Conservation (phyloP, 352 stramenopile species). For the Globisporangium nunn region DNA sequence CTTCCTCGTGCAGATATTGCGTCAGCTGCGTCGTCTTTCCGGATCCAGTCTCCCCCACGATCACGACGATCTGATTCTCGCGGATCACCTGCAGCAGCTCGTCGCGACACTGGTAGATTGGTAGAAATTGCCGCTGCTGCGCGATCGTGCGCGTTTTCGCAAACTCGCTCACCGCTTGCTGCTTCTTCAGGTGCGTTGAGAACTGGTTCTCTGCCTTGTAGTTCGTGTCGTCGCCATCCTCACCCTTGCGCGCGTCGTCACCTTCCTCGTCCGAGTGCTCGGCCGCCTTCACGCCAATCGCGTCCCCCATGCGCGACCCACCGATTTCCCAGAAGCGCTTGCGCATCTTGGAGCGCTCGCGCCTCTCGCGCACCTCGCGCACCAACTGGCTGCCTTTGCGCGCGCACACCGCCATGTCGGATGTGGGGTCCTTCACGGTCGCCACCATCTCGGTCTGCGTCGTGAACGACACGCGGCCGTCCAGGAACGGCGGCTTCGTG, state of each 20-base stretch:
- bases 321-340: constrained; percentile 99
- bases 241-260: constrained; percentile 19
- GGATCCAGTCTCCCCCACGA: constrained; percentile 97
- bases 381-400: constrained; percentile 90
- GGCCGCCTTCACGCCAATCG: constrained; percentile 87
- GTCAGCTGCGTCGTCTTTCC: constrained; percentile 98
- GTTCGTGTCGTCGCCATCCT: constrained; percentile 60
- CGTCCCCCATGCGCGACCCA: constrained; percentile 95
- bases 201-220: constrained; percentile 95
- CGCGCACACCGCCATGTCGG: constrained; percentile 93
- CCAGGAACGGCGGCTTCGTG: constrained; percentile 96
- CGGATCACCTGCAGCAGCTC: constrained; percentile 96
- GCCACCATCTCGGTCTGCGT: constrained; percentile 93
- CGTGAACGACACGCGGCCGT: constrained; percentile 93
- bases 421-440: constrained; percentile 94
- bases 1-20: constrained; percentile 92
- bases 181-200: constrained; percentile 91
- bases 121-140: constrained; percentile 95
- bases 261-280: constrained; percentile 53
- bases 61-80: constrained; percentile 98
- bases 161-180: constrained; percentile 91
- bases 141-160: constrained; percentile 93
- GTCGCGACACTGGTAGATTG: constrained; percentile 93
- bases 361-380: constrained; percentile 66
- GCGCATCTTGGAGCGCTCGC: constrained; percentile 90